Conservation (phyloP, 768 basidiomycete genomes). For the Serendipita sp. region DNA sequence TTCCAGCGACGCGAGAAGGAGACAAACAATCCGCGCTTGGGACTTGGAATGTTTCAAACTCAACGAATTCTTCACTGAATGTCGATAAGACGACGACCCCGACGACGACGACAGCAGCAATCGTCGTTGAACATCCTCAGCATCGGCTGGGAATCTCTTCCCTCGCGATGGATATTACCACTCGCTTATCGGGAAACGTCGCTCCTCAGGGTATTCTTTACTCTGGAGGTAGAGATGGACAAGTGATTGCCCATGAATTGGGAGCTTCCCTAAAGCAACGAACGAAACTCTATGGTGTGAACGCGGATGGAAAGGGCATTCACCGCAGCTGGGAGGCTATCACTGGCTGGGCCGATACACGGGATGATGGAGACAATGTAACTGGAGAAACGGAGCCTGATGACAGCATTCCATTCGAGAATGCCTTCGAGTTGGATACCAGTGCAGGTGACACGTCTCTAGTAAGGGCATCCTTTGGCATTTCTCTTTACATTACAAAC, state of each 20-base stretch:
- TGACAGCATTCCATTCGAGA: conserved; percentile 39
- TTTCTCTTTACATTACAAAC: neutral
- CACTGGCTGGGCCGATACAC: conserved; percentile 74
- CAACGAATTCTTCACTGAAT: neutral
- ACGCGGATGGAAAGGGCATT: conserved; percentile 19
- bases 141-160: conserved; percentile 79
- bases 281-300: conserved; percentile 19
- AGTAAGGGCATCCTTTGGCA: neutral
- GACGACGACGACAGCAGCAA: conserved; percentile 12
- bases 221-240: conserved; percentile 76
- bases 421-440: conserved; percentile 65
- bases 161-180: conserved; percentile 76
- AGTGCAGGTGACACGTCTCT: neutral
- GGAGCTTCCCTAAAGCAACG: conserved; percentile 44
- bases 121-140: conserved; percentile 35
- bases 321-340: conserved; percentile 57
- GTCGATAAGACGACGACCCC: neutral
- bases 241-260: conserved; percentile 79
- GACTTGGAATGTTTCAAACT: conserved; percentile 8
- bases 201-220: conserved; percentile 79
- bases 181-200: conserved; percentile 47
- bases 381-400: conserved; percentile 32
- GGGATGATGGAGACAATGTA: conserved; percentile 42
- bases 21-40: conserved; percentile 16
- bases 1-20: conserved; percentile 18